These are phyloP conservation scores for Tilletia setariae DNA, from an alignment of 1,284 basidiomycete species.

Conservation along the genomic window DNA sequence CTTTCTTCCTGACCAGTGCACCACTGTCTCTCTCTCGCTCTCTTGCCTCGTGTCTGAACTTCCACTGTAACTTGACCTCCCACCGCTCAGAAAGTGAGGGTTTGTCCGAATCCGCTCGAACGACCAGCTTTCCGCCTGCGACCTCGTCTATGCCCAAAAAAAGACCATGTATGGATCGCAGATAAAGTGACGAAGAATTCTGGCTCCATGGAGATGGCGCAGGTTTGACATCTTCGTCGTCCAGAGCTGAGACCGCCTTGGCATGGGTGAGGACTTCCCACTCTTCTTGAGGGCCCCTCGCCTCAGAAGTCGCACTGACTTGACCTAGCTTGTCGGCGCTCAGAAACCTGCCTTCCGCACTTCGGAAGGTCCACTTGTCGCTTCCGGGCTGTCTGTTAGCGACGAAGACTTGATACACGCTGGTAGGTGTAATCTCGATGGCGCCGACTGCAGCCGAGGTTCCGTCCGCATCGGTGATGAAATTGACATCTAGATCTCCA, in stretches of 20 bases:
- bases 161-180: constrained; percentile 31
- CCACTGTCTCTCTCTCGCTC: constrained; percentile 19
- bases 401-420: constrained; percentile 47
- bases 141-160: constrained; percentile 34
- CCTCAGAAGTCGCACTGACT: constrained; percentile 34
- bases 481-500: constrained; percentile 19
- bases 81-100: constrained; percentile 21
- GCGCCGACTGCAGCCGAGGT: constrained; percentile 18
- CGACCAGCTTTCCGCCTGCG: constrained; percentile 28
- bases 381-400: constrained; percentile 31
- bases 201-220: not conserved
- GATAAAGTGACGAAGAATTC: constrained; percentile 16
- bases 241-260: not conserved
- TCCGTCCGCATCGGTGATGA: constrained; percentile 19
- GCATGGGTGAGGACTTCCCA: constrained; percentile 29
- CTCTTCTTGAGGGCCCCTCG: constrained; percentile 46
- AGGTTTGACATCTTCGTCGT: not conserved
- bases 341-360: constrained; percentile 42
- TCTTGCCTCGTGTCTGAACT: constrained; percentile 36
- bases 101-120: constrained; percentile 33
- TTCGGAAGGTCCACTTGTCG: constrained; percentile 36
- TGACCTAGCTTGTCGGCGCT: constrained; percentile 34
- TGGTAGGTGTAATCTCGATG: constrained; percentile 28
- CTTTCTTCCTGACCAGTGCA: constrained; percentile 20
- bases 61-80: constrained; percentile 43